phyloP scores from a whole-genome alignment of 495 filamentous ascomycete genomes.

The Penicillium salamii region DNA sequence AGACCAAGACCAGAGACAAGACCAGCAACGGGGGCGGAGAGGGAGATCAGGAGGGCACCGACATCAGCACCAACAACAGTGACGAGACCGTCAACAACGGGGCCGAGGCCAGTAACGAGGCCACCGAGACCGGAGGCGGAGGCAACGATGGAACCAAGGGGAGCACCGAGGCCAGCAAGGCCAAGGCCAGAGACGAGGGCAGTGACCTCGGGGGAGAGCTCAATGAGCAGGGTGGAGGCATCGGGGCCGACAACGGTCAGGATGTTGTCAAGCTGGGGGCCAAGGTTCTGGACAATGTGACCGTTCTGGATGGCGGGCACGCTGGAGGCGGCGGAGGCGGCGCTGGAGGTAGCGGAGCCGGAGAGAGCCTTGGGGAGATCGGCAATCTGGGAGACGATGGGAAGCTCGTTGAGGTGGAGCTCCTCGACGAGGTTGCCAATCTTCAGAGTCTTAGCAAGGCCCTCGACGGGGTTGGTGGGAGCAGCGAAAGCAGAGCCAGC shows the following conservation, averaged over 20 bases:
- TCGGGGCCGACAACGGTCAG: constrained; percentile 31
- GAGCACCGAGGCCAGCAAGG: constrained; percentile 26
- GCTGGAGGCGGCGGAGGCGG: constrained; percentile 15
- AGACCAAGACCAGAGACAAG: constrained; percentile 19
- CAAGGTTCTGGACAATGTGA: constrained; percentile 32
- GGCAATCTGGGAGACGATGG: constrained; percentile 21
- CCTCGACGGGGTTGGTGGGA: constrained; percentile 18
- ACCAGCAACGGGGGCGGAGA: constrained; percentile 8
- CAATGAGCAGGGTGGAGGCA: constrained; percentile 28
- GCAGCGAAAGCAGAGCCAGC: constrained; percentile 33
- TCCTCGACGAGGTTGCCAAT: constrained; percentile 21
- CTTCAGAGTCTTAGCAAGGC: constrained; percentile 16
- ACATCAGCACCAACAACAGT: constrained; percentile 19
- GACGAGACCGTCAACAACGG: constrained; percentile 27
- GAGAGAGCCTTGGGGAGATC: constrained; percentile 22
- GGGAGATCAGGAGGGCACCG: constrained; percentile 18
- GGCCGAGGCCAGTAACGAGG: constrained; percentile 30
- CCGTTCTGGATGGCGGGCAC: constrained; percentile 31
- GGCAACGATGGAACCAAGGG: constrained; percentile 25
- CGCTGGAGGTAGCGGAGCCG: constrained; percentile 7
- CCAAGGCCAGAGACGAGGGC: constrained; percentile 31
- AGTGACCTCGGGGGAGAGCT: constrained; percentile 34
- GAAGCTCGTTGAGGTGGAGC: constrained; percentile 18
- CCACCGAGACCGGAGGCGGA: constrained; percentile 29
- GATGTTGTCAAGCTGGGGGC: constrained; percentile 27